Evolutionary conservation across 306 rosid species (phyloP), one percentile per base, ranked within the genome.

Genomic region (Castanopsis chinensis): DNA sequence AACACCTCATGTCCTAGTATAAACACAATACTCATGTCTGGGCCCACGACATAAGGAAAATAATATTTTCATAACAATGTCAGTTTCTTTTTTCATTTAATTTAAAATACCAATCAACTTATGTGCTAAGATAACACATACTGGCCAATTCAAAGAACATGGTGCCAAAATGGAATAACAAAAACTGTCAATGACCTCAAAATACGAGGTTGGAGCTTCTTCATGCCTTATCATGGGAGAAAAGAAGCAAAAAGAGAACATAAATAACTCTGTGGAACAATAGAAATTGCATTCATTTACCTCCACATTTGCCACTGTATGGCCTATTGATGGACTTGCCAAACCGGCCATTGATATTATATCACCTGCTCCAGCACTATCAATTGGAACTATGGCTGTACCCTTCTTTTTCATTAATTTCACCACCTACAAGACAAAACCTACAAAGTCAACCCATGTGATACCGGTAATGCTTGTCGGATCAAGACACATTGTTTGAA

Each of bases 301-400:
- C 91, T 92, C 98, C 49, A 76, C 83, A n/a, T 74, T 90, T 79
- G 96, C 86, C 72, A 95, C 92, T 9, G 99, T 95, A 79, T 95
- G 92, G 82, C 99, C 99, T 74, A 95, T 95, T 76, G 97, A 71
- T 64, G 98, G 99, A 72, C 68, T 85, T 75, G 96, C 79, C 80
- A 93, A 83, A 78, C 99, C 99, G 69, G 98, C 97, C 88, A 95
- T 82, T 70, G 99, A 95, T 76, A 95, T 76, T 69, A 95, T 95
- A 88, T 95, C 99, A 32, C 98, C 99, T 21, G 99, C 99, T 75
- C 99, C 99, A 76, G 98, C 99, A 88, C 90, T 76, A 64, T 95
- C 97, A 74, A 77, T 86, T 65, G 81, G 88, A 85, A 87, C 92
- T 88, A 89, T 88, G 85, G 37, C 63, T 0, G 99, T 93, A 54